A percentile compares a stretch with the other conserved stretches of the same genome.
Evolutionary conservation across 768 basidiomycete species (phyloP).

Genomic region (Phlebiopsis flavidoalba): DNA sequence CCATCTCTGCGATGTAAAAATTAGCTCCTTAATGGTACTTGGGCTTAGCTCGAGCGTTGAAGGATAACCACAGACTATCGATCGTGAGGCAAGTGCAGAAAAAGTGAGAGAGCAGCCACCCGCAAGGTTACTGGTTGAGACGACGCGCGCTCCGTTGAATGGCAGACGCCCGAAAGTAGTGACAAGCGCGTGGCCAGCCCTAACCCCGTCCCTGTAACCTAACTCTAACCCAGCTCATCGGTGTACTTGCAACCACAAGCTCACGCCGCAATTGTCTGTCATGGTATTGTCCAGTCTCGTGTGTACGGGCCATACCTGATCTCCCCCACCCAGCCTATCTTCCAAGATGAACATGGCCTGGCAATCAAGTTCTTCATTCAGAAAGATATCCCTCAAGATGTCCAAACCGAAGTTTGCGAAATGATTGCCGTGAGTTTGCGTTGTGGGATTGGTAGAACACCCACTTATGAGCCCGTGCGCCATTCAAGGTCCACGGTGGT

Average conservation of each 20-base stretch:
- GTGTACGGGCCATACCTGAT: neutral
- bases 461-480: neutral
- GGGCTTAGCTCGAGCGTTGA: no score
- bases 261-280: neutral
- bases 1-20: neutral
- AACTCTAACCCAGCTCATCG: slow-evolving; percentile 13
- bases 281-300: neutral
- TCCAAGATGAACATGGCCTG: slow-evolving; percentile 62
- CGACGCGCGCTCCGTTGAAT: no score
- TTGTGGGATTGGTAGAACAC: neutral
- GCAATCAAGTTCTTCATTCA: slow-evolving; percentile 83
- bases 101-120: no score
- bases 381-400: slow-evolving; percentile 64
- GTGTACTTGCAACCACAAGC: neutral
- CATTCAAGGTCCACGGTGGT: slow-evolving; percentile 60
- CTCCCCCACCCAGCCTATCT: slow-evolving; percentile 49
- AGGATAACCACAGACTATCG: no score
- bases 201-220: slow-evolving; percentile 11
- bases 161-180: neutral
- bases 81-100: no score
- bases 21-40: no score
- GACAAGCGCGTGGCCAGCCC: neutral
- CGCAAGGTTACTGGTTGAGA: no score
- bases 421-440: slow-evolving; percentile 54
- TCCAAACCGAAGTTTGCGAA: slow-evolving; percentile 69